Percentiles rank a stretch among this genome's conserved stretches.
These are phyloP conservation scores for Wickerhamiella kazuoi DNA, from an alignment of 805 yeast species.

Conservation along the genomic window DNA sequence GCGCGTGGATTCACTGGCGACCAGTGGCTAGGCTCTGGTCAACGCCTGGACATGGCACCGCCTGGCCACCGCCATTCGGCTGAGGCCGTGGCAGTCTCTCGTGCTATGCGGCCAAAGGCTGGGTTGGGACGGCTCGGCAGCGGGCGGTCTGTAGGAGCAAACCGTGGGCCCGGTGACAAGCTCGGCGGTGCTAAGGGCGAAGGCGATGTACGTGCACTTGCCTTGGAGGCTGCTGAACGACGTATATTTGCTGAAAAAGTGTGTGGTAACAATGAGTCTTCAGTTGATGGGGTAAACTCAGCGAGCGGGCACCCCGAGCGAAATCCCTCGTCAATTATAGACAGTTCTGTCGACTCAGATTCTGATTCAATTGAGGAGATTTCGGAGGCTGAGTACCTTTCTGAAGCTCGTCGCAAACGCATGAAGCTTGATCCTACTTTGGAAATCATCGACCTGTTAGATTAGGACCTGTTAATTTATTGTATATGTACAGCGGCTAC, in stretches of 20 bases:
- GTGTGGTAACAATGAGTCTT: not conserved
- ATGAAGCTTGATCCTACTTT: too few relatives aligned
- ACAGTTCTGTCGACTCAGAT: not conserved
- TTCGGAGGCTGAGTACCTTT: not conserved
- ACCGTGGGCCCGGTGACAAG: conserved; percentile 25
- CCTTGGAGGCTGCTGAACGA: conserved; percentile 45
- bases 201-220: conserved; percentile 28
- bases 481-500: too few relatives aligned
- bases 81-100: not conserved
- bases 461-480: too few relatives aligned
- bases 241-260: conserved; percentile 18
- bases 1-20: conserved; percentile 28
- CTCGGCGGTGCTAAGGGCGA: conserved; percentile 26
- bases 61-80: not conserved
- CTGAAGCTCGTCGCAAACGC: not conserved
- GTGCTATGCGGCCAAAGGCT: not conserved
- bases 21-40: conserved; percentile 34
- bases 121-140: conserved; percentile 11
- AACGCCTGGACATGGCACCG: conserved; percentile 26
- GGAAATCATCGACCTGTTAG: too few relatives aligned
- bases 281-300: too few relatives aligned
- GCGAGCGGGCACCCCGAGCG: too few relatives aligned
- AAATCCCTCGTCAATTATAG: too few relatives aligned
- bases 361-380: not conserved
- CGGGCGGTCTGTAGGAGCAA: conserved; percentile 22